These are phyloP conservation scores for Sporopachydermia cereana DNA, from an alignment of 1,139 yeast genomes.

Conservation along the genomic window DNA sequence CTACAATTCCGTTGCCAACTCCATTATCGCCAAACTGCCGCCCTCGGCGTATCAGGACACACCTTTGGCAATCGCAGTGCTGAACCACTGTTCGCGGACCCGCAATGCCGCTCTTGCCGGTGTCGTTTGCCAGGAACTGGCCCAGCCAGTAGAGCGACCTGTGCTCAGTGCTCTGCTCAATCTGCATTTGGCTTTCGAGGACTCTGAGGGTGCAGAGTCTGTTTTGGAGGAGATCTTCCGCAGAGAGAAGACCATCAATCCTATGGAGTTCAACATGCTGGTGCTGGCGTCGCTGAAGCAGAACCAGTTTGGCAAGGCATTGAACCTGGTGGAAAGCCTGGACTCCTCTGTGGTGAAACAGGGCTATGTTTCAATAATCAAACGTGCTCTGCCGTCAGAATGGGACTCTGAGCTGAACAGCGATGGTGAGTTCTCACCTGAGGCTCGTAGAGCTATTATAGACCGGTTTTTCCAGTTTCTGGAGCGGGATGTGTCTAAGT, in stretches of 20 bases:
- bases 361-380: conserved; percentile 2
- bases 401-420: not conserved
- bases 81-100: conserved; percentile 16
- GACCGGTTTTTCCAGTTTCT: not conserved
- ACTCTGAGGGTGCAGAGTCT: conserved; percentile 30
- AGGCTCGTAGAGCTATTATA: not conserved
- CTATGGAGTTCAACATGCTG: conserved; percentile 15
- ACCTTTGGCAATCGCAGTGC: conserved; percentile 18
- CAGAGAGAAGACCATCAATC: conserved; percentile 11
- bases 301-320: not conserved
- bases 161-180: conserved; percentile 27
- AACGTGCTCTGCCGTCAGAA: not conserved
- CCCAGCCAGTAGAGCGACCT: conserved; percentile 16
- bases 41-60: conserved; percentile 14
- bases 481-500: not conserved
- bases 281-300: conserved; percentile 7
- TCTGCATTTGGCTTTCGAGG: conserved; percentile 29
- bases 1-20: conserved; percentile 13
- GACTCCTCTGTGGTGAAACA: not conserved
- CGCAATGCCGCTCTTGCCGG: conserved; percentile 15
- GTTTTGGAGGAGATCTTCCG: conserved; percentile 23
- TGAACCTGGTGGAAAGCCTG: not conserved
- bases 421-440: not conserved
- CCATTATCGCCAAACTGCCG: conserved; percentile 20
- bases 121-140: conserved; percentile 14